Percentiles rank a stretch among this genome's conserved stretches.
These are phyloP conservation scores for Ajuga chamaepitys DNA, from an alignment of 257 asterid species.

Conservation along the genomic window DNA sequence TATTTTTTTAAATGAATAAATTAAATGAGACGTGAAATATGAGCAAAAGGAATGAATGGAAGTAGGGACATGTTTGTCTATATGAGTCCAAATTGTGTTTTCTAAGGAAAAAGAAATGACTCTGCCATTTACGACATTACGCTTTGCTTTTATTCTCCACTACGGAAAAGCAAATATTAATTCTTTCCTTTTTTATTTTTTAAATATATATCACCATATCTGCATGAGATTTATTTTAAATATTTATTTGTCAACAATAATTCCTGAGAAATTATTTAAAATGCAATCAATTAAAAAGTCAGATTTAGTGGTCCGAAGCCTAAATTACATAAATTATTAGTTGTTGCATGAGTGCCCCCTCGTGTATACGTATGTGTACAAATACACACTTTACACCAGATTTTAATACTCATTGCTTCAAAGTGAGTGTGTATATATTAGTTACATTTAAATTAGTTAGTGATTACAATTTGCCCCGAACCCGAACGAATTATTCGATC, in stretches of 20 bases:
- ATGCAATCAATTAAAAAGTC: not conserved
- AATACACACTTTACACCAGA: not conserved
- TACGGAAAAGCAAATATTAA: not conserved
- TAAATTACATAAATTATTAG: not conserved
- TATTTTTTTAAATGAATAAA: too few species aligned
- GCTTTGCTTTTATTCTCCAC: constrained; percentile 11
- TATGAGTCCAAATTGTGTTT: constrained; percentile 40
- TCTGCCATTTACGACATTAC: constrained; percentile 24
- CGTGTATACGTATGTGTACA: not conserved
- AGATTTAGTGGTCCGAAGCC: not conserved
- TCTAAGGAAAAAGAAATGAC: constrained; percentile 38
- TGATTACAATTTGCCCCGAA: too few species aligned
- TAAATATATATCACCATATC: not conserved
- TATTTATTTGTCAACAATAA: not conserved
- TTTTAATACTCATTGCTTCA: not conserved
- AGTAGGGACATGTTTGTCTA: constrained; percentile 35
- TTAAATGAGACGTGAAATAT: constrained; percentile 13
- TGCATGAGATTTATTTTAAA: not conserved
- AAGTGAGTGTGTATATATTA: not conserved
- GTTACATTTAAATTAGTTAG: too few species aligned
- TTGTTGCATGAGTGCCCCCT: constrained; percentile 12
- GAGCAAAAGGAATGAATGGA: constrained; percentile 34
- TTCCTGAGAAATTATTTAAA: too few species aligned
- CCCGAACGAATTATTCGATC: too few species aligned
- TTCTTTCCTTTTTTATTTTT: too few species aligned